Percentiles rank a stretch among this genome's conserved stretches.
phyloP scores from a whole-genome alignment of 73 alveolate genomes.

The Paramecium pentaurelia region DNA sequence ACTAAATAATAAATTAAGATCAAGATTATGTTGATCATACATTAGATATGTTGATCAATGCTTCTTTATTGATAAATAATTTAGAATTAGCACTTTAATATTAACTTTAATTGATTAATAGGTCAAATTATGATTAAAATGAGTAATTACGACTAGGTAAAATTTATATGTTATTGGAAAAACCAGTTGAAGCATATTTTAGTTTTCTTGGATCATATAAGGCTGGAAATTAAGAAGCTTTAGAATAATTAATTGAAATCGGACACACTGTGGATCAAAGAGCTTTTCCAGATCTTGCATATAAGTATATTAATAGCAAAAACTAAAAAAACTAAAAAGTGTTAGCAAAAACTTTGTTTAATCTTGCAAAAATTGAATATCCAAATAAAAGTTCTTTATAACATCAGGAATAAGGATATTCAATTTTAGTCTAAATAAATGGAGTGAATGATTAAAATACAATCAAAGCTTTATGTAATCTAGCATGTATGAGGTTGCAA shows the following conservation, averaged over 20 bases:
- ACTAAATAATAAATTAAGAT: background rate
- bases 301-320: background rate
- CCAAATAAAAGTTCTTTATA: background rate
- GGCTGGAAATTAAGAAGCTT: background rate
- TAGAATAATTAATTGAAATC: background rate
- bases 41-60: background rate
- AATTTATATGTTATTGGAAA: background rate
- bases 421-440: background rate
- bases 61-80: background rate
- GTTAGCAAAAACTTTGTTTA: background rate
- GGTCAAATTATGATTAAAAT: background rate
- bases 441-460: background rate
- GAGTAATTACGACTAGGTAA: background rate
- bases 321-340: background rate
- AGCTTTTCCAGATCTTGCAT: background rate
- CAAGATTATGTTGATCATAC: background rate
- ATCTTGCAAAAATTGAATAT: background rate
- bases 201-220: background rate
- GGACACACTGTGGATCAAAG: background rate
- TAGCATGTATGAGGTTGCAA: background rate
- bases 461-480: background rate
- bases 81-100: background rate
- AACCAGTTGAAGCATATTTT: background rate
- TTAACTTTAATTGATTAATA: background rate
- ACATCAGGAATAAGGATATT: background rate